Percentiles rank a stretch among this genome's conserved stretches.
Conservation (phyloP, 2,329 filamentous ascomycete species). For the Aspergillus pseudotamarii region DNA sequence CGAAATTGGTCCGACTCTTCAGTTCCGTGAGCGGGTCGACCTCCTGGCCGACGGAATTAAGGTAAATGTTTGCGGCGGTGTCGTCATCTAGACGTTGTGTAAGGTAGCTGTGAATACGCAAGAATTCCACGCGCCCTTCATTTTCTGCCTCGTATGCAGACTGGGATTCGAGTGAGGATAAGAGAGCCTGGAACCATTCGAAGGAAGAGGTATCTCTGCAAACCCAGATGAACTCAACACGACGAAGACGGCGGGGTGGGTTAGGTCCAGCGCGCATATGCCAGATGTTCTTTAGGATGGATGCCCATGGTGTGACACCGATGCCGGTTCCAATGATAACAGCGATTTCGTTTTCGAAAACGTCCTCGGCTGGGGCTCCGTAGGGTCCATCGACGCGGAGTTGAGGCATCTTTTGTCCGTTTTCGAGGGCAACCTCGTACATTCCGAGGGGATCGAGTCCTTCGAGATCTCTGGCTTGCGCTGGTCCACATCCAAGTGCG, state of each 20-base stretch:
- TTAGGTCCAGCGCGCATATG: slow-evolving; percentile 89
- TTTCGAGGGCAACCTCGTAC: slow-evolving; percentile 95
- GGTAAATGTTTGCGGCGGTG: slow-evolving; percentile 92
- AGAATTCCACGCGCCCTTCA: slow-evolving; percentile 67
- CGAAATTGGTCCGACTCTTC: slow-evolving; percentile 88
- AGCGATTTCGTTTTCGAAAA: slow-evolving; percentile 87
- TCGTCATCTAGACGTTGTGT: slow-evolving; percentile 91
- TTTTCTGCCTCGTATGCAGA: slow-evolving; percentile 69
- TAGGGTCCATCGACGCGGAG: slow-evolving; percentile 94
- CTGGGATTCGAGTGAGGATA: slow-evolving; percentile 88
- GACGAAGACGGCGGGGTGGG: slow-evolving; percentile 82
- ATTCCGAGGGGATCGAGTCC: slow-evolving; percentile 90
- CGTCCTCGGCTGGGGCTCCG: slow-evolving; percentile 94
- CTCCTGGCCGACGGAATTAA: slow-evolving; percentile 88
- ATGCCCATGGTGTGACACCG: slow-evolving; percentile 83
- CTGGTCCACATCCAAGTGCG: slow-evolving; percentile 84
- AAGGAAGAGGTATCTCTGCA: slow-evolving; percentile 95
- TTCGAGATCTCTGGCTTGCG: slow-evolving; percentile 88
- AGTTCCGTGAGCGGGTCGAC: slow-evolving; percentile 92
- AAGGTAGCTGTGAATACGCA: slow-evolving; percentile 97
- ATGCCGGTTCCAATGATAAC: slow-evolving; percentile 82
- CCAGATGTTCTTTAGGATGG: slow-evolving; percentile 96
- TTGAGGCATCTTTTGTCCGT: slow-evolving; percentile 87
- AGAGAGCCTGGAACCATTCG: slow-evolving; percentile 96
- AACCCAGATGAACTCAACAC: slow-evolving; percentile 99